Evolutionary conservation across 768 basidiomycete genomes (phyloP).

Genomic region (Psilocybe cyanescens): DNA sequence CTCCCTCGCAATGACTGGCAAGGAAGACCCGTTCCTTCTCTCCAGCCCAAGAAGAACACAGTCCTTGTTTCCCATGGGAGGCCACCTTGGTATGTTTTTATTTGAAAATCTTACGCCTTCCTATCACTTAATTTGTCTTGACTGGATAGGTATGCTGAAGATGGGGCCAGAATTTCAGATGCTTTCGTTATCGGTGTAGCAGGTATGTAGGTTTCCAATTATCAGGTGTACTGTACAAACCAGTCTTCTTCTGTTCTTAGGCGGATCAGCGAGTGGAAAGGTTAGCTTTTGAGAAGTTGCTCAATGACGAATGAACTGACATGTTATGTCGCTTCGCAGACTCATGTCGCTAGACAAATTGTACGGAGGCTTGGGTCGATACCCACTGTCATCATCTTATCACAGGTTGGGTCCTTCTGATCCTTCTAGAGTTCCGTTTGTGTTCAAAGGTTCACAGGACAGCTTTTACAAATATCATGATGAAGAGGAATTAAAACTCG

Average conservation of each 20-base stretch:
- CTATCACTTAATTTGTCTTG: background rate
- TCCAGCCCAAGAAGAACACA: slow-evolving; percentile 69
- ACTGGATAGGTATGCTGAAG: slow-evolving; percentile 70
- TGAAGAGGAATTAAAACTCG: slow-evolving; percentile 80
- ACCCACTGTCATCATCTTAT: slow-evolving; percentile 88
- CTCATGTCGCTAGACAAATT: slow-evolving; percentile 84
- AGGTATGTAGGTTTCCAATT: slow-evolving; percentile 46
- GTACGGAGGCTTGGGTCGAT: slow-evolving; percentile 81
- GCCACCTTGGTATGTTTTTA: slow-evolving; percentile 70
- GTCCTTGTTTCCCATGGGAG: slow-evolving; percentile 84
- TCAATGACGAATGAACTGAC: background rate
- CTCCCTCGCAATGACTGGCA: slow-evolving; percentile 14
- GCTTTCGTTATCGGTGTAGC: slow-evolving; percentile 88
- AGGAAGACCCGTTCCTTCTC: slow-evolving; percentile 24
- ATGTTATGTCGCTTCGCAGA: slow-evolving; percentile 46
- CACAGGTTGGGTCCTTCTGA: slow-evolving; percentile 56
- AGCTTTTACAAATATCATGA: slow-evolving; percentile 90
- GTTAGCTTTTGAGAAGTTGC: slow-evolving; percentile 37
- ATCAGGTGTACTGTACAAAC: background rate
- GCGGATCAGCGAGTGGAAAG: slow-evolving; percentile 89
- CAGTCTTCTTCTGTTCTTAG: slow-evolving; percentile 36
- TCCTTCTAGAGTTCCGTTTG: background rate
- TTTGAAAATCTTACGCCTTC: background rate
- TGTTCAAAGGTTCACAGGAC: slow-evolving; percentile 55
- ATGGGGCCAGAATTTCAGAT: slow-evolving; percentile 68